Percentiles rank a stretch among this genome's conserved stretches.
Conservation (phyloP, 2,329 filamentous ascomycete genomes). For the Pseudopithomyces maydicus region DNA sequence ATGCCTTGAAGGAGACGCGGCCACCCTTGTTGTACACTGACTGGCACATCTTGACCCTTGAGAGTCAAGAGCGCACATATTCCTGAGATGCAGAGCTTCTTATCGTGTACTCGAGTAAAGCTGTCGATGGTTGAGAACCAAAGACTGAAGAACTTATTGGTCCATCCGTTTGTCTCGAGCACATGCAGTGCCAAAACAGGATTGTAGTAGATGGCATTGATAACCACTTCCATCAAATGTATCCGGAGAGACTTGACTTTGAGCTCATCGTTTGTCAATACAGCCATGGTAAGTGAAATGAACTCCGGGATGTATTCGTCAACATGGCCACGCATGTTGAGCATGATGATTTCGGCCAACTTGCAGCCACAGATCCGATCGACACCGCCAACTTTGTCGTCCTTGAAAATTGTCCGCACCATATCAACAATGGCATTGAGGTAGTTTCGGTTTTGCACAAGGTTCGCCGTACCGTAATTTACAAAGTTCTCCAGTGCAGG, state of each 20-base stretch:
- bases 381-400: conserved; percentile 89
- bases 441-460: conserved; percentile 84
- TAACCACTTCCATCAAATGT: conserved; percentile 98
- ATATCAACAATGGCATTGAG: conserved; percentile 88
- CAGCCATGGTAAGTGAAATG: conserved; percentile 84
- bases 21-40: conserved; percentile 95
- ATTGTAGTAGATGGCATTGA: conserved; percentile 98
- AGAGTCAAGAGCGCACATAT: conserved; percentile 86
- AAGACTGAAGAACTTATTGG: conserved; percentile 97
- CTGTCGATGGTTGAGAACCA: conserved; percentile 97
- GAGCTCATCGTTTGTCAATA: conserved; percentile 74
- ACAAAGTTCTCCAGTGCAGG: conserved; percentile 98
- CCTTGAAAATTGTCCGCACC: conserved; percentile 92
- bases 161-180: conserved; percentile 91
- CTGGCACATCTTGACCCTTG: conserved; percentile 78
- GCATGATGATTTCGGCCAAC: conserved; percentile 94
- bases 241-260: conserved; percentile 94
- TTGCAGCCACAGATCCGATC: conserved; percentile 98
- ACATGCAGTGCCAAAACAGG: conserved; percentile 82
- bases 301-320: conserved; percentile 90
- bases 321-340: conserved; percentile 86
- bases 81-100: conserved; percentile 95
- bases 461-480: conserved; percentile 81
- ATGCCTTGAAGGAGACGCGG: conserved; percentile 87
- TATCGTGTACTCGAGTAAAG: conserved; percentile 95